These are phyloP conservation scores for Leccinum ochraceum DNA, from an alignment of 768 basidiomycete genomes.

Conservation along the genomic window DNA sequence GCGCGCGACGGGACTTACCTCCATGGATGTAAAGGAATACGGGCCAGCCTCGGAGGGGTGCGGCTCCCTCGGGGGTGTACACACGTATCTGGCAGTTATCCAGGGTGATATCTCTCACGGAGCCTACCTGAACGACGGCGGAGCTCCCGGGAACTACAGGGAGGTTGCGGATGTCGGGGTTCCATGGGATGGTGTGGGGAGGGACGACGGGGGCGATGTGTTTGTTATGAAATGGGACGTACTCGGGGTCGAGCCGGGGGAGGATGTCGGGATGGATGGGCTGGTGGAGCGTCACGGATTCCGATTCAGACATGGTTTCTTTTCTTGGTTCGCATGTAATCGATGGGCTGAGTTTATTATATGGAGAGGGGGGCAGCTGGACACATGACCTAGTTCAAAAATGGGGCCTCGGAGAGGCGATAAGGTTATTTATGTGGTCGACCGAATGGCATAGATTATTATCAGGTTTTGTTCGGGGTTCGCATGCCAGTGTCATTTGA, in stretches of 20 bases:
- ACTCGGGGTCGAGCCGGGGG: slow-evolving; percentile 60
- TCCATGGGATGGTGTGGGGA: slow-evolving; percentile 61
- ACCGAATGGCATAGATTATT: not conserved
- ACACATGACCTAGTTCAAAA: slow-evolving; percentile 19
- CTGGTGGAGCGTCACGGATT: slow-evolving; percentile 31
- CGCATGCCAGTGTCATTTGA: not conserved
- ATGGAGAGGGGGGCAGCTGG: not conserved
- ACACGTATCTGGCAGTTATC: slow-evolving; percentile 56
- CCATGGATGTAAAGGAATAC: slow-evolving; percentile 74
- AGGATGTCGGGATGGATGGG: slow-evolving; percentile 64
- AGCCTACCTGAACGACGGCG: slow-evolving; percentile 54
- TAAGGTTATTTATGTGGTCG: not conserved
- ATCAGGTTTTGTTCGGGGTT: not conserved
- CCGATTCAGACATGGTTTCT: slow-evolving; percentile 11
- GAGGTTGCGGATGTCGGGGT: slow-evolving; percentile 50
- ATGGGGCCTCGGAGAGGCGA: slow-evolving; percentile 1
- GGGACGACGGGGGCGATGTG: slow-evolving; percentile 45
- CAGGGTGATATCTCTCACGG: slow-evolving; percentile 49
- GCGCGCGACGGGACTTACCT: slow-evolving; percentile 38
- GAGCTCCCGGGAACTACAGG: slow-evolving; percentile 58
- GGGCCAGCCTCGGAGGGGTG: slow-evolving; percentile 62
- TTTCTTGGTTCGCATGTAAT: not conserved
- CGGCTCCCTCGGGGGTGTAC: slow-evolving; percentile 56
- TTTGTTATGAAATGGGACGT: slow-evolving; percentile 56
- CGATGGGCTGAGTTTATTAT: not conserved